Evolutionary conservation across 495 filamentous ascomycete species (phyloP).

Genomic region (Gamarada debralockiae): DNA sequence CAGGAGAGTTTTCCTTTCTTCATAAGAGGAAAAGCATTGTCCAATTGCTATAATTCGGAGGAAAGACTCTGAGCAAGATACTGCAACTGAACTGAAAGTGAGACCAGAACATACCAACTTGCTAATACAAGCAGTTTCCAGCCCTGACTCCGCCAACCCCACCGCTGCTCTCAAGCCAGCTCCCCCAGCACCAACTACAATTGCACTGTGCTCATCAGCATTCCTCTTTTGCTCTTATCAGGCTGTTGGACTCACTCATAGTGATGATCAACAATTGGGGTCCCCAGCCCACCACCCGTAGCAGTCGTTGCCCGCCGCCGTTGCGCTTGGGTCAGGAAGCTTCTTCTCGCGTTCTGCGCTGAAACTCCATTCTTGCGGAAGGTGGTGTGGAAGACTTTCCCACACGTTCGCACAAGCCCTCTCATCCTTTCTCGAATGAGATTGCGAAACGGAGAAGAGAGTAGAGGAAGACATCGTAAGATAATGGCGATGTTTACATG

Average conservation of each 20-base stretch:
- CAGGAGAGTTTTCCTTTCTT: too few species aligned
- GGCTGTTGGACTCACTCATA: constrained; percentile 18
- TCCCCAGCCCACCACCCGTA: neutral
- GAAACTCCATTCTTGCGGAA: too few species aligned
- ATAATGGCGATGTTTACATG: too few species aligned
- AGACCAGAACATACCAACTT: constrained; percentile 16
- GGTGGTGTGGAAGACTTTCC: neutral
- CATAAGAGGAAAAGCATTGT: too few species aligned
- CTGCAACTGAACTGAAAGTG: too few species aligned
- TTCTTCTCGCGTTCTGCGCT: neutral
- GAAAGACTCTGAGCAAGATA: too few species aligned
- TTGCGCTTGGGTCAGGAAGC: neutral
- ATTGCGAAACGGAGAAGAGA: too few species aligned
- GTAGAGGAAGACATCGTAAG: too few species aligned
- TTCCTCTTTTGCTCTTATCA: neutral
- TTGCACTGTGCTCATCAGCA: constrained; percentile 8
- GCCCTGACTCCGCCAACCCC: constrained; percentile 20
- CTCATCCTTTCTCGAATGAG: neutral
- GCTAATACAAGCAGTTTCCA: constrained; percentile 24
- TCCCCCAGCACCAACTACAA: constrained; percentile 26
- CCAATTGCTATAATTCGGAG: too few species aligned
- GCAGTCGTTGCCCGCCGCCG: constrained; percentile 10
- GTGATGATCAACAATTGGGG: constrained; percentile 19
- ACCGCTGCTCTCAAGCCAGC: constrained; percentile 25
- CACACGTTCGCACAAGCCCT: neutral